Percentiles rank a stretch among this genome's conserved stretches.
Evolutionary conservation across 2,329 filamentous ascomycete genomes (phyloP).

Genomic region (Hypoxylon sp.): DNA sequence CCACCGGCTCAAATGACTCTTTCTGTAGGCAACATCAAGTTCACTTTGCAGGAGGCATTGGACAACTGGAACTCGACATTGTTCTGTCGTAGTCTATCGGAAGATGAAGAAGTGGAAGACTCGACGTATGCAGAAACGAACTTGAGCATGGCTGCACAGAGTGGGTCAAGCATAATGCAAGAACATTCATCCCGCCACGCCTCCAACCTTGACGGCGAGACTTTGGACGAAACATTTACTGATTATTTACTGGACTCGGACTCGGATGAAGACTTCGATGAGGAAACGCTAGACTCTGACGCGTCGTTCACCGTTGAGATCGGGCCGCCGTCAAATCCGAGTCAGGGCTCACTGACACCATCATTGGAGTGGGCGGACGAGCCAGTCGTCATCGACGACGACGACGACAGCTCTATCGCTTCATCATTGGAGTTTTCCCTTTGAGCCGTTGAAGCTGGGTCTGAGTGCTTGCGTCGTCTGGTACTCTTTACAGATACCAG

Average conservation of each 20-base stretch:
- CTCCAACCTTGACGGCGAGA: neutral
- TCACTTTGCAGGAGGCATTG: constrained; percentile 37
- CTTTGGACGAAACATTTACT: neutral
- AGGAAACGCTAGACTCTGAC: constrained; percentile 3
- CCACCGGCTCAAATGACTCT: constrained; percentile 8
- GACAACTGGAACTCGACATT: constrained; percentile 29
- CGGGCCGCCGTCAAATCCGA: neutral
- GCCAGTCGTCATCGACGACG: constrained; percentile 28
- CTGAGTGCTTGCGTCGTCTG: neutral
- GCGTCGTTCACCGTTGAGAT: neutral
- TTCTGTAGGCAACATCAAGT: constrained; percentile 31
- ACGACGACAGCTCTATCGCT: constrained; percentile 35
- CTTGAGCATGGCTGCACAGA: neutral
- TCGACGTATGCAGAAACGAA: neutral
- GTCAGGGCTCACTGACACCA: neutral
- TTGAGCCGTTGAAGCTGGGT: constrained; percentile 7
- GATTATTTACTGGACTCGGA: neutral
- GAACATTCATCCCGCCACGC: too few relatives aligned
- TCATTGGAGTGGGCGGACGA: constrained; percentile 9
- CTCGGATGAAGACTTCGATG: neutral
- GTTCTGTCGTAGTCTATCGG: neutral
- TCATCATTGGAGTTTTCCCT: constrained; percentile 36
- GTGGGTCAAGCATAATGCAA: neutral
- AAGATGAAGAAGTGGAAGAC: neutral
- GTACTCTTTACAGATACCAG: neutral